Conservation (phyloP, 2,329 filamentous ascomycete genomes). For the Cytospora chrysosperma region DNA sequence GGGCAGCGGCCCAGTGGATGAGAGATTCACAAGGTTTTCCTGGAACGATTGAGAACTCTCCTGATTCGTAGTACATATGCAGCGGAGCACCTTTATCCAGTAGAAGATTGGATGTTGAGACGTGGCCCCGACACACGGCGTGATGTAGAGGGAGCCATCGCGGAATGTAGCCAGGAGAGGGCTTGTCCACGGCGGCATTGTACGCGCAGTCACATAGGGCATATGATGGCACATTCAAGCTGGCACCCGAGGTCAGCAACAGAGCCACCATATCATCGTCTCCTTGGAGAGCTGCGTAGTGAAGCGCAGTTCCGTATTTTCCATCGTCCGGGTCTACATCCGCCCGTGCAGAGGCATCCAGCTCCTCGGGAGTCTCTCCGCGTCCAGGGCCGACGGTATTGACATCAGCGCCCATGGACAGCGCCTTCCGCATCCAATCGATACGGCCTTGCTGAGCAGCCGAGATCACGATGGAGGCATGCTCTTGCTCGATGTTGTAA, state of each 20-base stretch:
- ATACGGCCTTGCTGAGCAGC: neutral
- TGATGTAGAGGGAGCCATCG: neutral
- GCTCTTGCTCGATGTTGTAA: neutral
- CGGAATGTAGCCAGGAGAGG: neutral
- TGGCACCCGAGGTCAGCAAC: neutral
- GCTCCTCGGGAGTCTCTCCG: neutral
- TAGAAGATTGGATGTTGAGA: neutral
- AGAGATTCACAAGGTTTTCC: neutral
- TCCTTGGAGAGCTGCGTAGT: neutral
- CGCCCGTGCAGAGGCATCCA: neutral
- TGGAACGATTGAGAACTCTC: neutral
- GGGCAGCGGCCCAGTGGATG: neutral
- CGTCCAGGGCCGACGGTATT: neutral
- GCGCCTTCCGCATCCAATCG: neutral
- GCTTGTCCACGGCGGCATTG: neutral
- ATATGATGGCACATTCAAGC: neutral
- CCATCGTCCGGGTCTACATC: neutral
- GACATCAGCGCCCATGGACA: neutral
- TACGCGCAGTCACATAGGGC: neutral
- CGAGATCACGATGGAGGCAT: neutral
- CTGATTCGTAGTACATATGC: neutral
- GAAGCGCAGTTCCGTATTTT: neutral
- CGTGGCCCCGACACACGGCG: neutral
- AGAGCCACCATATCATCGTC: neutral
- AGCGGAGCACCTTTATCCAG: neutral